Conservation (phyloP, 169 alveolate genomes). For the Plasmodium coatneyi region DNA sequence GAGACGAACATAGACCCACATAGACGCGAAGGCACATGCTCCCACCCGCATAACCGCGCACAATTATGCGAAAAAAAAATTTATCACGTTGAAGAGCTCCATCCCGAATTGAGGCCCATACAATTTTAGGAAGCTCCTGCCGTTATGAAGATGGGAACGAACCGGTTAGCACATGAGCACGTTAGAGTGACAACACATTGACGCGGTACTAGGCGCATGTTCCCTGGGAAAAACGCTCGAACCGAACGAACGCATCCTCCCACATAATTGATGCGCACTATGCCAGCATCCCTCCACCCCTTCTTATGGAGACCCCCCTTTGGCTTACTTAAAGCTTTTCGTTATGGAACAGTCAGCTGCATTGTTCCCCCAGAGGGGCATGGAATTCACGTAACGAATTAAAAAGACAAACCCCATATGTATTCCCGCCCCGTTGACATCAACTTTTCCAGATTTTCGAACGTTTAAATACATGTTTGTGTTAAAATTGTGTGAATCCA, state of each 20-base stretch:
- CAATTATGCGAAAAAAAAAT: not conserved
- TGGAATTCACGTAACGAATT: constrained; percentile 74
- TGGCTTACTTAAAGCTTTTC: constrained; percentile 19
- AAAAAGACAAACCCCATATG: constrained; percentile 36
- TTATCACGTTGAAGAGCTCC: constrained; percentile 43
- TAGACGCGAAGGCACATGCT: not conserved
- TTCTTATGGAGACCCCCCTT: not conserved
- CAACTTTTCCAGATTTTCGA: constrained; percentile 22
- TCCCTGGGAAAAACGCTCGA: not conserved
- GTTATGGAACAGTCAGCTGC: constrained; percentile 62
- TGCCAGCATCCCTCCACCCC: not conserved
- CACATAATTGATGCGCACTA: not conserved
- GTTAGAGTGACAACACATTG: not conserved
- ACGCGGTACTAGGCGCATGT: not conserved
- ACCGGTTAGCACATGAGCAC: not conserved
- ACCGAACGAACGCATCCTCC: not conserved
- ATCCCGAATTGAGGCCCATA: constrained; percentile 73
- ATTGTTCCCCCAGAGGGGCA: constrained; percentile 59
- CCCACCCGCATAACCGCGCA: not conserved
- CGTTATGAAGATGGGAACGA: not conserved
- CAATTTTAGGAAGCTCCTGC: constrained; percentile 40
- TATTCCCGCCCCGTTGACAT: not conserved
- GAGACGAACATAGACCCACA: not conserved
- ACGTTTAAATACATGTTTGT: constrained; percentile 37
- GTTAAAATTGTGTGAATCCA: constrained; percentile 45